These are phyloP conservation scores for Trapa incisa DNA, from an alignment of 345 rosid genomes.

Conservation along the genomic window DNA sequence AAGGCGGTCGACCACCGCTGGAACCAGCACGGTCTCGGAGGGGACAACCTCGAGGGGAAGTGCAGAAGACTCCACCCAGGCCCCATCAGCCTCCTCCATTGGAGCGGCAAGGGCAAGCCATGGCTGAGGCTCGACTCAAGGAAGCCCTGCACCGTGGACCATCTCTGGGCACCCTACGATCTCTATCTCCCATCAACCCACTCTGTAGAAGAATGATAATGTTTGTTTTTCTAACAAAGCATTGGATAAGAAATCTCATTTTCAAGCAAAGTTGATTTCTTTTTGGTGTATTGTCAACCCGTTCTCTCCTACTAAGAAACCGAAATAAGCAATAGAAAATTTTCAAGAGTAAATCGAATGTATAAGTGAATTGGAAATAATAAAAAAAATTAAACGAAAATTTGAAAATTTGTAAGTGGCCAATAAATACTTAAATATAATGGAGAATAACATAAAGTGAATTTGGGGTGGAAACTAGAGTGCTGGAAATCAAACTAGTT, in stretches of 20 bases:
- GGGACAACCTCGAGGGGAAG: slow-evolving; percentile 34
- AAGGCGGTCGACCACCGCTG: slow-evolving; percentile 42
- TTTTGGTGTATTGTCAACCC: not conserved
- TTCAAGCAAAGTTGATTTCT: not conserved
- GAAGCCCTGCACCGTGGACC: slow-evolving; percentile 38
- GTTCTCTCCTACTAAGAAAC: too few species aligned
- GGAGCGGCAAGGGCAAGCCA: slow-evolving; percentile 56
- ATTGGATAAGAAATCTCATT: not conserved
- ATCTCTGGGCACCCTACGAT: slow-evolving; percentile 47
- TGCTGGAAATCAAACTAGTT: too few species aligned
- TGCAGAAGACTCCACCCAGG: slow-evolving; percentile 42
- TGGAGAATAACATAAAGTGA: too few species aligned
- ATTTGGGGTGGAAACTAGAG: too few species aligned
- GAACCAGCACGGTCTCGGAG: slow-evolving; percentile 50
- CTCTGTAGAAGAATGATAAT: slow-evolving; percentile 19
- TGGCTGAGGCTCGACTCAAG: slow-evolving; percentile 42
- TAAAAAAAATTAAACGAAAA: too few species aligned
- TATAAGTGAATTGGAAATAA: too few species aligned
- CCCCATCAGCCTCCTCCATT: slow-evolving; percentile 43
- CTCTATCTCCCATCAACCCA: slow-evolving; percentile 24
- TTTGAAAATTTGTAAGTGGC: too few species aligned
- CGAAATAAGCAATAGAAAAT: too few species aligned
- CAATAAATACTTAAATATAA: too few species aligned
- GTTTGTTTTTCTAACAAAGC: not conserved
- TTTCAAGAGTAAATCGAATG: too few species aligned